Base-by-base conservation (phyloP, 345 rosid species). In the Brassica cretica region DNA sequence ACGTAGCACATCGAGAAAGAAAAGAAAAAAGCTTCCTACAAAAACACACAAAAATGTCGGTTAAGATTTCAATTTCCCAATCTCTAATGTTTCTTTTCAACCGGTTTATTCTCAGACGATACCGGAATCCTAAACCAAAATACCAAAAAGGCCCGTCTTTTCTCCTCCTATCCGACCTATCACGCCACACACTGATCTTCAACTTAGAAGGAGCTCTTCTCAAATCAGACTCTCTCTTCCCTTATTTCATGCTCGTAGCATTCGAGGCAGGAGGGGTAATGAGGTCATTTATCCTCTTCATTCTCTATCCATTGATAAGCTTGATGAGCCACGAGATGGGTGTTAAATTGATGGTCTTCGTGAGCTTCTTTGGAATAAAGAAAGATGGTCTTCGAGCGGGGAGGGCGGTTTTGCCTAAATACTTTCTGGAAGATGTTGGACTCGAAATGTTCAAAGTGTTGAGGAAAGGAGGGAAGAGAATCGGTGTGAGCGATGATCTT, bases 181-280 rank as follows among this genome's bases (percentile, higher is more conserved):
- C 90, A 61, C 16, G 69, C 73, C 69, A 86, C 60, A 84, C 89
- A 12, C 8, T 89, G 75, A 32, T 93, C 55, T 93, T 93, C 69
- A 84, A 82, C 58, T 79, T 89, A 10, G 95, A 93, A 77, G 89
- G 85, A 19, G 82, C 88, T n/a, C 80, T 90, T 29, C 68, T 87
- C 71, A 91, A 74, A 70, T 87, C 97, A 0, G 39, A 84, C 2
- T 88, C 96, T 15, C 59, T 81, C 82, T 93, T 93, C 70, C 87
- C 97, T 64, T 91, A 91, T 85, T 90, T 89, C 89, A 86, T 90
- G 91, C 82, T 90, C 6, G 97, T 90, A 44, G 91, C 96, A 32
- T 89, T 88, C 49, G 98, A 93, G 76, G 94, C 89, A 1, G 97
- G 97, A 46, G 84, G 95, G 62, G 67, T 83, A 2, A 7, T 90